Conservation (phyloP, 345 rosid genomes). For the Kernera saxatilis region DNA sequence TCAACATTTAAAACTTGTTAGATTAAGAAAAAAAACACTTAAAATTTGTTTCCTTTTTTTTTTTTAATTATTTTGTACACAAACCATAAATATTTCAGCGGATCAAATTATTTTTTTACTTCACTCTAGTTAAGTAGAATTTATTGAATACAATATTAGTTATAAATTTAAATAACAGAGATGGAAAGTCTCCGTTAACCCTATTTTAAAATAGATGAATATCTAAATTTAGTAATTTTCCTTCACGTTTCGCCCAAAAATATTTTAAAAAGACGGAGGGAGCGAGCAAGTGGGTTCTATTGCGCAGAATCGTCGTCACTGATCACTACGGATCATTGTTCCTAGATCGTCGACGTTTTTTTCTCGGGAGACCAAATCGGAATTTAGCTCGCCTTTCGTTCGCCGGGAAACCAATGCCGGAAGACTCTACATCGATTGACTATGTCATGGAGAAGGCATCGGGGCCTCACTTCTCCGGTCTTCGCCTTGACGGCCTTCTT, state of each 20-base stretch:
- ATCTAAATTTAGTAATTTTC: not conserved
- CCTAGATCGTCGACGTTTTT: not conserved
- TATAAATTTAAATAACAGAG: not conserved
- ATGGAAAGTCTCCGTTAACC: not conserved
- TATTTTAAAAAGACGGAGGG: constrained; percentile 23
- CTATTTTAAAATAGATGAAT: not conserved
- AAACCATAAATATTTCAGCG: not conserved
- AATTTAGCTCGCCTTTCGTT: not conserved
- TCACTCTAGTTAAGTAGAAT: not conserved
- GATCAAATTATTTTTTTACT: not conserved
- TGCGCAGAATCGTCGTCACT: constrained; percentile 18
- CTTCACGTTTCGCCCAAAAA: not conserved
- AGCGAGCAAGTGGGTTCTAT: constrained; percentile 22
- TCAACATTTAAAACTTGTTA: not conserved
- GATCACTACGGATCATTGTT: constrained; percentile 1
- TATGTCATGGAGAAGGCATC: constrained; percentile 95
- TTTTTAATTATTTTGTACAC: not conserved
- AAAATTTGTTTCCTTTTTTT: not conserved
- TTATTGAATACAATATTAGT: not conserved
- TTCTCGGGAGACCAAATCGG: constrained; percentile 13
- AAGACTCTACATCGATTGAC: constrained; percentile 54
- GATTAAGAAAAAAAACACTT: too few species aligned
- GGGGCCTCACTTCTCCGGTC: constrained; percentile 99
- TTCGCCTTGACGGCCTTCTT: constrained; percentile 68
- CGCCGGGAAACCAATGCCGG: constrained; percentile 38